Evolutionary conservation across 2,329 filamentous ascomycete genomes (phyloP), one percentile per base, ranked within the genome.

Genomic region (Trichoderma koningii): DNA sequence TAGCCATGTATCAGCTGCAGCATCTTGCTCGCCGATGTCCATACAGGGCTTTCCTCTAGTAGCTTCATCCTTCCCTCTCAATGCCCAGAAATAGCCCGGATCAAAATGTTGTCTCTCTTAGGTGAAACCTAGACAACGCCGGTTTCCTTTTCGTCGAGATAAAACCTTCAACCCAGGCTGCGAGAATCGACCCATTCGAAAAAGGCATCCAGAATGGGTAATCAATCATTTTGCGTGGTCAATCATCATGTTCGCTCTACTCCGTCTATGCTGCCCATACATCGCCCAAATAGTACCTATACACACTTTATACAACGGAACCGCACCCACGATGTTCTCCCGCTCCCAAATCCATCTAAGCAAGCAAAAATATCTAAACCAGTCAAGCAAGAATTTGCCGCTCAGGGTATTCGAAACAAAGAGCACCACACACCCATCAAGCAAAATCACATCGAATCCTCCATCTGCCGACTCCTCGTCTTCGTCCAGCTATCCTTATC

Each of bases 401-500:
- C 50, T 63, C 59, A 26, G 41, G 59, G 59, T 63, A 63, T 55
- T 47, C 41, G 5, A 23, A 38, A 34, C 7, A 28, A 28, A 10
- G 34, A 44, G 42, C 48, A 42, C n/a, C n/a, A n/a, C n/a, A n/a
- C n/a, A 23, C 21, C 21, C 21, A 3, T 23, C 21, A 30, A 26
- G 9, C n/a, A 4, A 26, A 55, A 38, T 78, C 73, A 88, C 85
- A 87, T 87, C 68, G 82, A 87, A 70, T 89, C 87, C 72, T 89
- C 88, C 79, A 88, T 84, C 81, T 89, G 89, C 69, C 83, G 79
- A 72, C 86, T 89, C 71, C 88, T 82, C 30, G 85, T 83, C 79
- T 85, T 89, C 66, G 81, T 79, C 86, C 87, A 91, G 68, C 81
- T 82, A 64, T 90, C 87, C 70, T 80, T 83, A 72, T 91, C 87